Evolutionary conservation across 129 eudicot species (phyloP), one percentile per base, ranked within the genome.

Genomic region (Flaveria robusta): DNA sequence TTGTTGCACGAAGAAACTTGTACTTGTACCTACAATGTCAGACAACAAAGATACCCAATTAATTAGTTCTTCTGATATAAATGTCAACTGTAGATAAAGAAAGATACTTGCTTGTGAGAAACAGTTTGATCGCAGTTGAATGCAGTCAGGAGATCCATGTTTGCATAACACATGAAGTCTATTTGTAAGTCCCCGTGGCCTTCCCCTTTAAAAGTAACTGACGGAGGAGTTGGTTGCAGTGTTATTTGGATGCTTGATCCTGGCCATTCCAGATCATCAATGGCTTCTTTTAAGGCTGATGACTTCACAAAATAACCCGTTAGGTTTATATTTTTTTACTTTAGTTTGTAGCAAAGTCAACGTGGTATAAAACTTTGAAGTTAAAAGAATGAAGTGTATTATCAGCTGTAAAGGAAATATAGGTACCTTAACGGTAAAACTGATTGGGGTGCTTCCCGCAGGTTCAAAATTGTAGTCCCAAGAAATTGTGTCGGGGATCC

Each of bases 401-500:
- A 7, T 64, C 26, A 66, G 26, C 16, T 66, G 71, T 37, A 37
- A 62, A 54, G 34, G 80, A 81, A 63, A 29, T 39, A 52, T 45
- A 68, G 66, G 50, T 81, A 87, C 99, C 91, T 94, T 94, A 46
- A 91, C 97, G 49, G 97, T 94, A 54, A 89, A 94, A 79, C 87
- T 94, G 67, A 94, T 83, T 69, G 97, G 97, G 70, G 87, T 87
- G 88, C 85, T 94, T 71, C 99, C 94, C 66, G 88, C 96, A 76
- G 97, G 97, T 79, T 91, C 98, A 79, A 94, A 94, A 85, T 89
- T 91, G 85, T 94, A 89, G 84, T 94, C 99, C 99, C 99, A 94
- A 47, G 96, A 91, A 74, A 94, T 78, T 22, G 96, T 91, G 80
- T 91, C 97, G 1, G 99, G 99, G 66, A 91, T 94, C 83, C 94